Evolutionary conservation across 1,139 yeast genomes (phyloP), one percentile per base, ranked within the genome.

Genomic region (Scheffersomyces parashehatae): DNA sequence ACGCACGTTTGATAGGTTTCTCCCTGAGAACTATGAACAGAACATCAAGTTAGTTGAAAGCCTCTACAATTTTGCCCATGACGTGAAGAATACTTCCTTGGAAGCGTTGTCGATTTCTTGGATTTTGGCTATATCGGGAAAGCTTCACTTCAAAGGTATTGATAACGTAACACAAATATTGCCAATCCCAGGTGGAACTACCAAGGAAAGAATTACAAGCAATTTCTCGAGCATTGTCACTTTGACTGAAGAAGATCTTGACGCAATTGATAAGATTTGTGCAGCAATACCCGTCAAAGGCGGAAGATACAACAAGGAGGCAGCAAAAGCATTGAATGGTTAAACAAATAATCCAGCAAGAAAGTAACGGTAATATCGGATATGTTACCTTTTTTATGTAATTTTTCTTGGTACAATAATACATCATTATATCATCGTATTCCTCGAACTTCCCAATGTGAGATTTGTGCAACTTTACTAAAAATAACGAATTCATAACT

Each of bases 131-230:
- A 51, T 69, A 26, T 64, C 72, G 0, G 65, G 59, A 6, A 50
- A 55, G 6, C 46, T 53, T 35, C 56, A 64, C 38, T 67, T 54
- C 44, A 48, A 52, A 37, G 77, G 69, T 51, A 70, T 56, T 39
- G 59, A 56, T 54, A 70, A 62, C 37, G 78, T 76, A 46, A 79
- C 89, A 12, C 73, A 70, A 44, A 73, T 88, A 39, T 64, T 89
- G 36, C 95, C 96, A 35, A 86, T 88, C 59, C 96, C 96, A 20
- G 83, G 90, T 42, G 82, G 88, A 8, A 75, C 89, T 5, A 77
- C 82, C 24, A 66, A 68, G 9, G 73, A 64, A 13, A 81, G 87
- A 58, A 80, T 85, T 28, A 71, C 73, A 40, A 85, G 79, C 56
- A 88, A 87, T 64, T 70, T 77, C 50, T 68, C 75, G 7, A 52